Evolutionary conservation across 2,329 filamentous ascomycete genomes (phyloP).

Genomic region (Atkinsonella texensis): DNA sequence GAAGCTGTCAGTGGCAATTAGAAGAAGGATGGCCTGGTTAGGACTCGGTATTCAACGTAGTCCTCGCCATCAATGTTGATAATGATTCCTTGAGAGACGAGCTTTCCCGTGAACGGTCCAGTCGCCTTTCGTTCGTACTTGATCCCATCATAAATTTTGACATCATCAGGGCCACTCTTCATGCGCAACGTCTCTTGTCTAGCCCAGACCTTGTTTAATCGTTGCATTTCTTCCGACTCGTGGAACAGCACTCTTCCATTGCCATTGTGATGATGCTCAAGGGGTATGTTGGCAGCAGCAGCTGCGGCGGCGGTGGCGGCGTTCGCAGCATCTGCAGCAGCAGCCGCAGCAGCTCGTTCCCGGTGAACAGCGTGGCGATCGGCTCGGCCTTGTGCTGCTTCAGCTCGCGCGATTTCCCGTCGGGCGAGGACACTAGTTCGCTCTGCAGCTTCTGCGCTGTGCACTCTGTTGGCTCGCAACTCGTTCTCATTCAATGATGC

Average conservation of each 20-base stretch:
- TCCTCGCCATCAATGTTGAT: constrained; percentile 55
- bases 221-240: constrained; percentile 36
- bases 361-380: constrained; percentile 33
- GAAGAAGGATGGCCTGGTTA: constrained; percentile 52
- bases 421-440: constrained; percentile 37
- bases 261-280: constrained; percentile 7
- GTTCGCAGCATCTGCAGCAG: constrained; percentile 19
- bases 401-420: constrained; percentile 39
- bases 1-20: constrained; percentile 16
- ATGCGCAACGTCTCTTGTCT: constrained; percentile 37
- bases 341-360: constrained; percentile 23
- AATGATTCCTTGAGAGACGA: constrained; percentile 49
- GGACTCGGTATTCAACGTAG: constrained; percentile 53
- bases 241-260: constrained; percentile 26
- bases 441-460: constrained; percentile 26
- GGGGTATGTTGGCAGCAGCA: constrained; percentile 11
- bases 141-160: constrained; percentile 45
- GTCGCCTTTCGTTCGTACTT: constrained; percentile 51
- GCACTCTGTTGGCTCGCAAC: constrained; percentile 10
- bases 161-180: constrained; percentile 33
- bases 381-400: constrained; percentile 38
- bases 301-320: constrained; percentile 15
- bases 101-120: constrained; percentile 49
- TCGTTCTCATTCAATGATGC: constrained; percentile 15
- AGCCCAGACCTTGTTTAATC: constrained; percentile 44